Percentiles rank a stretch among this genome's conserved stretches.
Conservation (phyloP, 352 stramenopile genomes). For the Thraustochytrium striatum region DNA sequence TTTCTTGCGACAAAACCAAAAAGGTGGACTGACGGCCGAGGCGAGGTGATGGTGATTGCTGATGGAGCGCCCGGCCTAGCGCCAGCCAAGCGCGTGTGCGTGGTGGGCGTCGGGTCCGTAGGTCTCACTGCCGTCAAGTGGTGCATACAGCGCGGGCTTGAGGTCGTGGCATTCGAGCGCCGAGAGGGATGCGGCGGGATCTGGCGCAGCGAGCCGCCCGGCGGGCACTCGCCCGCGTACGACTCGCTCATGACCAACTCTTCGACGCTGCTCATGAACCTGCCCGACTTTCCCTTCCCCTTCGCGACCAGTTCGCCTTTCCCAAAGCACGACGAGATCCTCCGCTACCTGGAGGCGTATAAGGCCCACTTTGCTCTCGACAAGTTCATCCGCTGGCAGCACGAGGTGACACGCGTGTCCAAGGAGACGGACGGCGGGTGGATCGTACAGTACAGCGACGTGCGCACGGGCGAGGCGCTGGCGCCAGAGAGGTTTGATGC, state of each 20-base stretch:
- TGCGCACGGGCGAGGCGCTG: too few relatives aligned
- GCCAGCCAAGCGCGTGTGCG: background rate
- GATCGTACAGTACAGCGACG: background rate
- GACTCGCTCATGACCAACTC: conserved; percentile 23
- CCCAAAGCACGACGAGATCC: conserved; percentile 9
- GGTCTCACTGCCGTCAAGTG: conserved; percentile 14
- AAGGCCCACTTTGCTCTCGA: conserved; percentile 24
- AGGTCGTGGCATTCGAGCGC: conserved; percentile 9
- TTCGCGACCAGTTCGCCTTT: conserved; percentile 4
- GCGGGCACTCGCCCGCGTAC: background rate
- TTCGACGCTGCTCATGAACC: background rate
- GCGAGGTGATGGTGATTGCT: too few relatives aligned
- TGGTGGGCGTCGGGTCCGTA: conserved; percentile 14
- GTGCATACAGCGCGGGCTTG: conserved; percentile 4
- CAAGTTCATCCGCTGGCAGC: background rate
- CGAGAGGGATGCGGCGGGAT: background rate
- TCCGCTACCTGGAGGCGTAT: background rate
- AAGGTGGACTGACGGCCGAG: too few relatives aligned
- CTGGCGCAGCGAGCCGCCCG: background rate
- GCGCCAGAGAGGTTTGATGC: too few relatives aligned
- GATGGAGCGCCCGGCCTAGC: background rate
- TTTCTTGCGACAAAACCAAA: too few relatives aligned
- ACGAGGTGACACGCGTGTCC: background rate
- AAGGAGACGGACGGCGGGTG: conserved; percentile 10
- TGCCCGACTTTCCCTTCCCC: conserved; percentile 22